These are phyloP conservation scores for Termitomyces sp. DNA, from an alignment of 768 basidiomycete species.

Conservation along the genomic window DNA sequence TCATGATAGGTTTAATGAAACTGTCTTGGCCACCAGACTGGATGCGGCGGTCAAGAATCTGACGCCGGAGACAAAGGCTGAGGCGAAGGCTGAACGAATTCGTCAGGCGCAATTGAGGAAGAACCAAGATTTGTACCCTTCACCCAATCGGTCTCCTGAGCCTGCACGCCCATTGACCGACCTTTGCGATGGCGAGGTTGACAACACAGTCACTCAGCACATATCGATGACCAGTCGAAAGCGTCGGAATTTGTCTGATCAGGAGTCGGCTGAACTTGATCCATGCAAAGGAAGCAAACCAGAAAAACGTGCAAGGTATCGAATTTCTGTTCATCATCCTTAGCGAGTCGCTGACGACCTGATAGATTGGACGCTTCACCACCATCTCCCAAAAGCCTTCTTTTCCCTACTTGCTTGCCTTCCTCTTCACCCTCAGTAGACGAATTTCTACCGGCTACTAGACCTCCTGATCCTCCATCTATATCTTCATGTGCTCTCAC, in stretches of 20 bases:
- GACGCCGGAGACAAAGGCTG: constrained; percentile 16
- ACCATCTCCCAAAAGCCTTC: neutral
- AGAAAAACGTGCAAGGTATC: constrained; percentile 16
- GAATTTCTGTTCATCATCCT: neutral
- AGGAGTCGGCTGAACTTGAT: neutral
- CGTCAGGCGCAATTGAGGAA: constrained; percentile 1
- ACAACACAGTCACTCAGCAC: neutral
- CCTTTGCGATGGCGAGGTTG: neutral
- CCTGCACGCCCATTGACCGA: neutral
- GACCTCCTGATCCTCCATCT: neutral
- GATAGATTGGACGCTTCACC: neutral
- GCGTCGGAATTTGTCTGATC: constrained; percentile 7
- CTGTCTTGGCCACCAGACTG: constrained; percentile 23
- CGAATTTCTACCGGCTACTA: neutral
- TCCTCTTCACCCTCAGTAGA: constrained; percentile 11
- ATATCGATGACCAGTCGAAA: constrained; percentile 8
- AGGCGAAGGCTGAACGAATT: constrained; percentile 10
- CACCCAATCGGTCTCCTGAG: constrained; percentile 16
- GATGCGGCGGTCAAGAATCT: constrained; percentile 25
- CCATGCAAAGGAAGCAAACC: neutral
- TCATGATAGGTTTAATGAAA: constrained; percentile 19
- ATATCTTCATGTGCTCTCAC: neutral
- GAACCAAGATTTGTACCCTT: constrained; percentile 14
- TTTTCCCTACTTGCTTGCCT: neutral
- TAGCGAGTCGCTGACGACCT: neutral